A percentile compares a stretch with the other conserved stretches of the same genome.
Conservation (phyloP, 371 early-diverging fungal species). For the Circinella minor region DNA sequence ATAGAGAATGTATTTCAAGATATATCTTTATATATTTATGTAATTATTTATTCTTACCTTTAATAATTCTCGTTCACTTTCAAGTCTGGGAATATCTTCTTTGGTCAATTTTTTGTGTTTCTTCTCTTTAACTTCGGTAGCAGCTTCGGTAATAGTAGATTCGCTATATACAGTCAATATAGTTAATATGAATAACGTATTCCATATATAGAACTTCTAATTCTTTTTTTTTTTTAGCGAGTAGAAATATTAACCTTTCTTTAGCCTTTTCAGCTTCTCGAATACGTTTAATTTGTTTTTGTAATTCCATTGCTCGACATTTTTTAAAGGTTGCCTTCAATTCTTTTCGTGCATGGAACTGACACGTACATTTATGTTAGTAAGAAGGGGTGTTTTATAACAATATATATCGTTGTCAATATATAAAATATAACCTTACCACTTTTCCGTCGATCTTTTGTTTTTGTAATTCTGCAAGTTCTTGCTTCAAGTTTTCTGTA, state of each 20-base stretch:
- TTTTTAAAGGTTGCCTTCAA: conserved; percentile 38
- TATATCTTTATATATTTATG: no score
- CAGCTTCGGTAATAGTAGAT: neutral
- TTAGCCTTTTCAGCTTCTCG: conserved; percentile 26
- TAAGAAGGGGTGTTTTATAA: no score
- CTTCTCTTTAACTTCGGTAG: conserved; percentile 1
- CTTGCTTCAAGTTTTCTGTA: conserved; percentile 7
- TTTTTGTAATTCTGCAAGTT: conserved; percentile 22
- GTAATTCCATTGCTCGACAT: conserved; percentile 34
- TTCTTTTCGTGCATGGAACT: conserved; percentile 49
- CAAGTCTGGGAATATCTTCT: conserved; percentile 31
- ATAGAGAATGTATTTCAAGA: no score
- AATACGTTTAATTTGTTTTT: conserved; percentile 40
- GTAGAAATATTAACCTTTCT: conserved; percentile 17
- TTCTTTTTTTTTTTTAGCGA: no score
- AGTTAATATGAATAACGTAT: no score
- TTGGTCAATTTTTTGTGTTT: conserved; percentile 21
- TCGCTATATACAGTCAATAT: neutral
- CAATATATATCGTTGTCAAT: neutral
- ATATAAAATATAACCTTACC: conserved; percentile 19
- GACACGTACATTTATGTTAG: neutral
- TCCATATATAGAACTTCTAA: no score
- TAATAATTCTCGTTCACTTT: conserved; percentile 37
- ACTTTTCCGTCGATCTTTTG: conserved; percentile 40
- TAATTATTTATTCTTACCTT: conserved; percentile 25